Evolutionary conservation across 1,284 basidiomycete species (phyloP).

Genomic region (Tranzscheliella williamsii): DNA sequence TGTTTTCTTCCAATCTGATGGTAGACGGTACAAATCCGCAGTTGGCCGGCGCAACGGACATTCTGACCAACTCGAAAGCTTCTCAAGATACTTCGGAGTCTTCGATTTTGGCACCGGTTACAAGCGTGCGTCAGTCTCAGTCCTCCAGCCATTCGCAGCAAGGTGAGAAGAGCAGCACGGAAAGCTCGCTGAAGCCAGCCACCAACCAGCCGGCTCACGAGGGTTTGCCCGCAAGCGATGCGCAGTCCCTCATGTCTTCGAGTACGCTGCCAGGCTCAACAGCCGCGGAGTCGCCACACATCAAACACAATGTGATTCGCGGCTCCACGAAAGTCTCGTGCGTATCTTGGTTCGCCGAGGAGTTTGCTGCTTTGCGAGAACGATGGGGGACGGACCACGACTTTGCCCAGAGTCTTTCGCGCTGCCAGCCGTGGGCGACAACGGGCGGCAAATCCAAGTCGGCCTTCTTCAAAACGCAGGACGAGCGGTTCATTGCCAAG

Average conservation of each 20-base stretch:
- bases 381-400: conserved; percentile 48
- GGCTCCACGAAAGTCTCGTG: conserved; percentile 52
- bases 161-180: neutral
- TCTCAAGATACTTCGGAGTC: too few relatives aligned
- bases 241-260: conserved; percentile 24
- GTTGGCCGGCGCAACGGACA: too few relatives aligned
- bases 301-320: conserved; percentile 51
- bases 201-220: conserved; percentile 16
- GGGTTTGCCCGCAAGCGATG: conserved; percentile 7
- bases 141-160: neutral
- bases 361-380: conserved; percentile 47
- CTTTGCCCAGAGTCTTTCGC: conserved; percentile 44
- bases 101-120: too few relatives aligned
- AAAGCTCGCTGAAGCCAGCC: conserved; percentile 5
- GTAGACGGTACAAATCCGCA: neutral
- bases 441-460: conserved; percentile 50
- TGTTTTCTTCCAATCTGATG: conserved; percentile 24
- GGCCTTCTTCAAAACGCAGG: conserved; percentile 49
- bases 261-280: conserved; percentile 28
- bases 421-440: conserved; percentile 43
- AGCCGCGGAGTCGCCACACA: conserved; percentile 42
- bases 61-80: too few relatives aligned
- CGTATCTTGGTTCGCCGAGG: conserved; percentile 55
- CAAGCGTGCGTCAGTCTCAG: too few relatives aligned
- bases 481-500: conserved; percentile 50